These are phyloP conservation scores for Salvia splendens DNA, from an alignment of 257 asterid genomes.

Conservation along the genomic window DNA sequence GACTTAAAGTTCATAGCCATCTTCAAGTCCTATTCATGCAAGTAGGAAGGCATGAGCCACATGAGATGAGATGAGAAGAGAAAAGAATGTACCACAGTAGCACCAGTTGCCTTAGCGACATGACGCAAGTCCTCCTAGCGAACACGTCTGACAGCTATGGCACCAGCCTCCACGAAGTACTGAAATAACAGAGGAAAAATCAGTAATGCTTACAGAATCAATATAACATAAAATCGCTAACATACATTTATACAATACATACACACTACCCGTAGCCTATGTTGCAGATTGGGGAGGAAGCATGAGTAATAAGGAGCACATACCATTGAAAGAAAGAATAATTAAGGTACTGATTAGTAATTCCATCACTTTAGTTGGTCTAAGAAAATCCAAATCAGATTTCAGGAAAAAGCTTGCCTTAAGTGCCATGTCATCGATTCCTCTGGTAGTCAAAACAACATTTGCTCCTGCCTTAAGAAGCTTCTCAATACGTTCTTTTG, in stretches of 20 bases:
- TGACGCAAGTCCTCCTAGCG: slow-evolving; percentile 92
- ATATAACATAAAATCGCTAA: not conserved
- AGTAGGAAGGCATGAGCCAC: slow-evolving; percentile 10
- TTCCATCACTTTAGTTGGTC: slow-evolving; percentile 4
- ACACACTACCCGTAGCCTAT: no score
- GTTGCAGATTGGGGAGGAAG: not conserved
- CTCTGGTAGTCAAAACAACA: slow-evolving; percentile 89
- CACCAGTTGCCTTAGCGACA: slow-evolving; percentile 96
- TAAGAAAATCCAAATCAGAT: not conserved
- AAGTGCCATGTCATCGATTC: slow-evolving; percentile 99
- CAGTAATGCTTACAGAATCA: not conserved
- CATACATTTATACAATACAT: not conserved
- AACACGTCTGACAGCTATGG: slow-evolving; percentile 91
- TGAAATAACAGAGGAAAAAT: slow-evolving; percentile 36
- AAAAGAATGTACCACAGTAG: slow-evolving; percentile 64
- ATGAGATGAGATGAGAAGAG: slow-evolving; percentile 15
- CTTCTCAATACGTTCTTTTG: slow-evolving; percentile 93
- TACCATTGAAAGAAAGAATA: slow-evolving; percentile 5
- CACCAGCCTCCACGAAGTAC: slow-evolving; percentile 97
- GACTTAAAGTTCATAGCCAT: not conserved
- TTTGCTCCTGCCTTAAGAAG: slow-evolving; percentile 96
- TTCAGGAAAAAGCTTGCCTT: slow-evolving; percentile 55
- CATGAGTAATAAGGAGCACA: slow-evolving; percentile 3
- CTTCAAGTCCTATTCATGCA: slow-evolving; percentile 9
- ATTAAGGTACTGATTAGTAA: slow-evolving; percentile 1